These are phyloP conservation scores for Kuraishia capsulata DNA, from an alignment of 805 yeast genomes.

Conservation along the genomic window DNA sequence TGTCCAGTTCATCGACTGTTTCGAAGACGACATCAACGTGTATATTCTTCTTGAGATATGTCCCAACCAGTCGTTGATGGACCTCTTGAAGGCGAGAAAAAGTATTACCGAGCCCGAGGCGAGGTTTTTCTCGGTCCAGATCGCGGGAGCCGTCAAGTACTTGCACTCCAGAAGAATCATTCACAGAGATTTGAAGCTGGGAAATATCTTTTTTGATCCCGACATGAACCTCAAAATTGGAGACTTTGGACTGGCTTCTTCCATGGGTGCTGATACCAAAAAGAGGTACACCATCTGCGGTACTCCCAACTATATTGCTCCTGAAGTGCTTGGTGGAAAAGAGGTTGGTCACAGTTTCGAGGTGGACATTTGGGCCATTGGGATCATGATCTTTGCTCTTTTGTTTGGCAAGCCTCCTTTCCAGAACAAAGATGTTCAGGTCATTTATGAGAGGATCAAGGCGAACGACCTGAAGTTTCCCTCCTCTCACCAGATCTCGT, in stretches of 20 bases:
- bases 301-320: conserved; percentile 97
- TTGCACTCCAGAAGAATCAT: conserved; percentile 88
- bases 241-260: conserved; percentile 97
- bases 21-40: conserved; percentile 92
- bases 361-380: conserved; percentile 97
- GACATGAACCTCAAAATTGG: conserved; percentile 94
- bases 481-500: conserved; percentile 45
- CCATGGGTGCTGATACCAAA: conserved; percentile 60
- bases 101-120: conserved; percentile 88
- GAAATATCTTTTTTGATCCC: conserved; percentile 90
- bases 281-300: conserved; percentile 95
- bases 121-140: conserved; percentile 81
- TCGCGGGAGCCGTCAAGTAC: conserved; percentile 88
- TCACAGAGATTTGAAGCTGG: conserved; percentile 92
- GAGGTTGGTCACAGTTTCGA: conserved; percentile 85
- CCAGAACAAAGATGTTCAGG: conserved; percentile 89
- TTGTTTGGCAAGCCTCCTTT: conserved; percentile 94
- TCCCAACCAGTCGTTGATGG: conserved; percentile 92
- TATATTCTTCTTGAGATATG: conserved; percentile 91
- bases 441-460: conserved; percentile 88
- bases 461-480: conserved; percentile 77
- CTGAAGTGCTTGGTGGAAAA: conserved; percentile 90
- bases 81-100: conserved; percentile 76
- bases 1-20: conserved; percentile 91
- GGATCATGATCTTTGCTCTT: conserved; percentile 92